phyloP scores from a whole-genome alignment of 495 filamentous ascomycete genomes.

The Tuber brumale region DNA sequence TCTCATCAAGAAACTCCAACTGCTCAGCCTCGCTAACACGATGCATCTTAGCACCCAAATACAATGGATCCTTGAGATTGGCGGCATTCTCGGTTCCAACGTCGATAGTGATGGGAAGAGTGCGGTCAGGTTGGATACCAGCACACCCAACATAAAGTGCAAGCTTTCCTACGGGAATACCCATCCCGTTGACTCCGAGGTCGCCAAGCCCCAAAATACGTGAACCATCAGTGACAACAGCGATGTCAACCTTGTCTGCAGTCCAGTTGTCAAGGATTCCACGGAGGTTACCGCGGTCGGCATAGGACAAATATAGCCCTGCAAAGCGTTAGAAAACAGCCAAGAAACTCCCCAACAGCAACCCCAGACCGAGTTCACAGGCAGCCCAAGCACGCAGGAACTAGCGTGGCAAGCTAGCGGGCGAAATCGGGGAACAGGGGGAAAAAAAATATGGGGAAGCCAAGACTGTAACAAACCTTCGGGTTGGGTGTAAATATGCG shows the following conservation, averaged over 20 bases:
- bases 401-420: conserved; percentile 10
- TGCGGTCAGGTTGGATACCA: conserved; percentile 86
- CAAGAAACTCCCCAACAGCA: neutral
- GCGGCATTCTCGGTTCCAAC: conserved; percentile 84
- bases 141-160: conserved; percentile 93
- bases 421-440: neutral
- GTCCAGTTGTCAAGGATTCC: conserved; percentile 72
- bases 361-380: neutral
- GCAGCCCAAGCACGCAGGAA: neutral
- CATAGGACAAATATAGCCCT: conserved; percentile 70
- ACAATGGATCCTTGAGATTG: conserved; percentile 84
- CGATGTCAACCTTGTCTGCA: conserved; percentile 73
- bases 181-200: conserved; percentile 94
- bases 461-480: conserved; percentile 54
- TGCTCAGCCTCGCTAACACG: conserved; percentile 76
- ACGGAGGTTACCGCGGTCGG: conserved; percentile 65
- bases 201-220: conserved; percentile 94
- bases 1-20: conserved; percentile 90
- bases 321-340: neutral
- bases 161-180: conserved; percentile 93
- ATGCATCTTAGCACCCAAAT: conserved; percentile 79
- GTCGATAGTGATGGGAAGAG: conserved; percentile 86
- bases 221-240: conserved; percentile 93
- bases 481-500: conserved; percentile 87
- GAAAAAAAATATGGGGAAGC: conserved; percentile 1